Base-by-base conservation (phyloP, 179 eudicot species). In the Corrigiola litoralis region DNA sequence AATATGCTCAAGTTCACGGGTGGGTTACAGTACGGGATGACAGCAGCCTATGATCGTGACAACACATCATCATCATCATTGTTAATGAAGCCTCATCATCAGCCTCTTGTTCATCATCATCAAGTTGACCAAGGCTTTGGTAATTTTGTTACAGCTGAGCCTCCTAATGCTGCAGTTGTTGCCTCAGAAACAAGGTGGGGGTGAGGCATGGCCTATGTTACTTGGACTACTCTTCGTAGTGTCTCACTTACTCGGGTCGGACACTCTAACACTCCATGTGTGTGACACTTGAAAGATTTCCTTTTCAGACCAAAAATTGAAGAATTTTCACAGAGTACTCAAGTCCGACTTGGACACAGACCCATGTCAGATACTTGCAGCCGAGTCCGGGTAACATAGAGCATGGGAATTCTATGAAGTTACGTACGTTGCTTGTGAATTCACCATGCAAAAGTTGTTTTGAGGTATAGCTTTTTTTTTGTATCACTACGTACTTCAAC, bases 1-100 rank as follows among this genome's bases (percentile, higher is more conserved):
- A 67, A 69, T 48, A 58, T 84, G 82, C 70, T 84, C 58, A 68
- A 85, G 61, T 90, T 62, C 82, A 65, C 79, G 7, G 82, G 80
- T 72, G 79, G 81, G 23, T 72, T 74, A 60, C 85, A 78, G 61
- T 76, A 72, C 55, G 48, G 58, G 31, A 66, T 67, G 76, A 76
- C 74, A 53, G 65, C 80, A 1, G 11, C 71, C 0, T 79, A 78
- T 69, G 85, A 83, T 46, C 82, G 75, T 36, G 87, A 77, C 82
- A 77, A 65, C 58, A 54, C 84, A 31, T 54, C 78, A 64, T 60
- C 69, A 8, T 36, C 66, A 24, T 48, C 84, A 10, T 6, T 66
- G 16, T 49, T 75, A 49, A 32, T 80, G 58, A 75, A 82, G 68
- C 72, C 68, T 42, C 86, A 69, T 18, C 58, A 66, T 21, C 44